Evolutionary conservation across 2,329 filamentous ascomycete species (phyloP).

Genomic region (Fusarium foetens): DNA sequence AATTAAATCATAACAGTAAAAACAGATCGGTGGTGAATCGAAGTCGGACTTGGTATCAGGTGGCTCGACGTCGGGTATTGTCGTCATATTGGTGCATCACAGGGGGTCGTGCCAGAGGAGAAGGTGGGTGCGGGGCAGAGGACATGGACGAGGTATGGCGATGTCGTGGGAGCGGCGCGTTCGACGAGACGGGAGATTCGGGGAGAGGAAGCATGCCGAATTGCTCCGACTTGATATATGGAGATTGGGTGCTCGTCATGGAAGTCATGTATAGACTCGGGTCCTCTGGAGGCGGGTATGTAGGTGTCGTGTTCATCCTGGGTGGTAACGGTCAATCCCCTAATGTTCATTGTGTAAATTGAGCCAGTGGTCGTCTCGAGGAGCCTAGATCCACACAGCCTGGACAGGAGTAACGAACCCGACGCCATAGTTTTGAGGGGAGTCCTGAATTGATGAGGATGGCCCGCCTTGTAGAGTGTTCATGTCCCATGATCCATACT

Average conservation of each 20-base stretch:
- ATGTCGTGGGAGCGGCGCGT: constrained; percentile 52
- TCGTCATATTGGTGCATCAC: constrained; percentile 47
- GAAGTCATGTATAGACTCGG: constrained; percentile 51
- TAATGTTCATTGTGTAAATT: constrained; percentile 53
- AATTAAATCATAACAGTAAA: constrained; percentile 32
- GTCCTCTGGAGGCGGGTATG: constrained; percentile 58
- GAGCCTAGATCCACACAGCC: constrained; percentile 68
- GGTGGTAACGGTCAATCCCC: constrained; percentile 65
- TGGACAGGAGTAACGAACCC: constrained; percentile 73
- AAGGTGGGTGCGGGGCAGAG: constrained; percentile 50
- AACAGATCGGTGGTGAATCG: constrained; percentile 30
- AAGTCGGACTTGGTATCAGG: constrained; percentile 38
- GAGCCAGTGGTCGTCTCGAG: constrained; percentile 53
- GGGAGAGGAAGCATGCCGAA: constrained; percentile 57
- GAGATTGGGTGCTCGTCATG: constrained; percentile 55
- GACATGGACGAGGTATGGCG: constrained; percentile 51
- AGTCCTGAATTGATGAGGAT: constrained; percentile 59
- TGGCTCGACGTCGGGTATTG: constrained; percentile 51
- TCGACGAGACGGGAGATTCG: constrained; percentile 56
- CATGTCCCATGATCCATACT: constrained; percentile 63
- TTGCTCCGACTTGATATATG: constrained; percentile 56
- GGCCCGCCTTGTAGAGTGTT: constrained; percentile 55
- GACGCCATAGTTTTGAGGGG: constrained; percentile 55
- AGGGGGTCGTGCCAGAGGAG: constrained; percentile 49
- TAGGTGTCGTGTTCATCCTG: constrained; percentile 62